These are phyloP conservation scores for Flaveria bidentis DNA, from an alignment of 129 eudicot genomes.

Conservation along the genomic window DNA sequence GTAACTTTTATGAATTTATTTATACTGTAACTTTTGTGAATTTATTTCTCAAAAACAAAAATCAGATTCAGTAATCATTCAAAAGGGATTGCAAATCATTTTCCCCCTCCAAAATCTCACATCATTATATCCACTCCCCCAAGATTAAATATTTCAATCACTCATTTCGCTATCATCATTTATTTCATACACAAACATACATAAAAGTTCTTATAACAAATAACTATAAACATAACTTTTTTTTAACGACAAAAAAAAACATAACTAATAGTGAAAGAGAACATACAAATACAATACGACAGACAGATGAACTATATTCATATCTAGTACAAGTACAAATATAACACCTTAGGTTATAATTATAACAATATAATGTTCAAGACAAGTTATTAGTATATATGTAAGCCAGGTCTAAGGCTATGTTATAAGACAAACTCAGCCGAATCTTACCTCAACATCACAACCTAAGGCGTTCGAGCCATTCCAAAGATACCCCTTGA, in stretches of 20 bases:
- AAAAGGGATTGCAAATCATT: neutral
- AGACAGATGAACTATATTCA: neutral
- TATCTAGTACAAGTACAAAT: no score
- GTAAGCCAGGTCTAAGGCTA: no score
- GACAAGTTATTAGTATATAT: no score
- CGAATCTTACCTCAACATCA: no score
- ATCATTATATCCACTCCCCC: constrained; percentile 12
- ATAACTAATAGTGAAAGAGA: neutral
- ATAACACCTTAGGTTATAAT: no score
- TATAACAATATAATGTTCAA: no score
- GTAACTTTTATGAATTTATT: neutral
- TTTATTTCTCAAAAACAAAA: neutral
- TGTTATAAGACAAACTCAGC: no score
- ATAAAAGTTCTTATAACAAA: neutral
- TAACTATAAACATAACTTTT: no score
- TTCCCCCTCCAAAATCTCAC: neutral
- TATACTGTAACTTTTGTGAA: neutral
- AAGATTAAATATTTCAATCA: neutral
- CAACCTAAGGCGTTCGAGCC: no score
- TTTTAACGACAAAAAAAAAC: no score
- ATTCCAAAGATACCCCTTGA: no score
- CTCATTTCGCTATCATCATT: constrained; percentile 16
- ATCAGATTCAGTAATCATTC: no score
- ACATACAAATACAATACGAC: neutral
- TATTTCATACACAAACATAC: neutral